A percentile compares a stretch with the other conserved stretches of the same genome.
Evolutionary conservation across 2,329 filamentous ascomycete genomes (phyloP).

Genomic region (Alternaria panax): DNA sequence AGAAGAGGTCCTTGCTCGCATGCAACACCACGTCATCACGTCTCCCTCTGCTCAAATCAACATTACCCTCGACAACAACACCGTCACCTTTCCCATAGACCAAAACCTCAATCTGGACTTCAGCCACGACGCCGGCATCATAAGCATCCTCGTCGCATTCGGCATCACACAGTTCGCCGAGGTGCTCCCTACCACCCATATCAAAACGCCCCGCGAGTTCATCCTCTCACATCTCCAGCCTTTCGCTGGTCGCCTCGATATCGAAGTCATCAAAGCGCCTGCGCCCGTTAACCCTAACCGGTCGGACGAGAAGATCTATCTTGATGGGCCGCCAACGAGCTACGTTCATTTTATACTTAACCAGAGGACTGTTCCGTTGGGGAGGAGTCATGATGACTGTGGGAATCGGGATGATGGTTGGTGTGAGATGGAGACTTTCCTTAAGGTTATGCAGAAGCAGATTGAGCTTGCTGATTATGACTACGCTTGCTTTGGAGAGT

Average conservation of each 20-base stretch:
- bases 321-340: constrained; percentile 63
- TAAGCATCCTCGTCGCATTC: constrained; percentile 74
- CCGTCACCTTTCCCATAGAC: constrained; percentile 74
- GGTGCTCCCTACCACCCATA: constrained; percentile 63
- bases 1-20: constrained; percentile 74
- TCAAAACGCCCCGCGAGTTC: constrained; percentile 66
- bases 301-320: constrained; percentile 54
- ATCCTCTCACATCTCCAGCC: constrained; percentile 73
- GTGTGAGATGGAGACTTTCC: constrained; percentile 75
- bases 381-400: constrained; percentile 70
- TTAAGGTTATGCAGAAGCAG: constrained; percentile 68
- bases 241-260: constrained; percentile 75
- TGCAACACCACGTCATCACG: constrained; percentile 67
- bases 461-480: constrained; percentile 67
- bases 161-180: constrained; percentile 72
- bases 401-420: constrained; percentile 74
- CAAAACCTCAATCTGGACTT: constrained; percentile 81
- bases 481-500: constrained; percentile 70
- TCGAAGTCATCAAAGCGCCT: constrained; percentile 75
- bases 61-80: constrained; percentile 72
- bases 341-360: constrained; percentile 80
- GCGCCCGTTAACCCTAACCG: constrained; percentile 59
- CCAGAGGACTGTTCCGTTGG: constrained; percentile 75
- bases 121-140: constrained; percentile 77
- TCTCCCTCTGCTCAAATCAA: constrained; percentile 60